Evolutionary conservation across 2,329 filamentous ascomycete species (phyloP).

Genomic region (Aspergillus tamarii): DNA sequence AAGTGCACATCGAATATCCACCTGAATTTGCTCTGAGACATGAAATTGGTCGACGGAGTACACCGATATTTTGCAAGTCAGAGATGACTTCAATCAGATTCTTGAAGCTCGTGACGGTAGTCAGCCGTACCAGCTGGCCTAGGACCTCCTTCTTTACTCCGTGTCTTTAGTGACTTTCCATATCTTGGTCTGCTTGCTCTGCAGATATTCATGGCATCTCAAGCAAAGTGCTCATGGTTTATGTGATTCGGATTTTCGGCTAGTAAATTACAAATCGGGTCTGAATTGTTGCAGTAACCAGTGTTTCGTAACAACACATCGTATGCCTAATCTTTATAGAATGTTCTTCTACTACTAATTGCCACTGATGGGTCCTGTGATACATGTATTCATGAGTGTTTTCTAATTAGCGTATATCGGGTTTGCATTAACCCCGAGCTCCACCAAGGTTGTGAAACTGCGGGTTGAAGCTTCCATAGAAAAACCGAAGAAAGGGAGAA

Average conservation of each 20-base stretch:
- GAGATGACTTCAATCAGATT: slow-evolving; percentile 7
- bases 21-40: slow-evolving; percentile 7
- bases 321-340: not conserved
- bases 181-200: not conserved
- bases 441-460: not conserved
- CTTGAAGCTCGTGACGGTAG: slow-evolving; percentile 9
- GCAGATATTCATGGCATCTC: not conserved
- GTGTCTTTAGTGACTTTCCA: not conserved
- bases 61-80: not conserved
- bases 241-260: not conserved
- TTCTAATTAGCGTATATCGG: not conserved
- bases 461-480: not conserved
- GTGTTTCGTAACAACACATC: not conserved
- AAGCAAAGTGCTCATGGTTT: not conserved
- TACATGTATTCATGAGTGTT: not conserved
- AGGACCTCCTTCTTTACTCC: not conserved
- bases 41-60: slow-evolving; percentile 9
- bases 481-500: not conserved
- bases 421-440: not conserved
- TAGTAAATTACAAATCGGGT: not conserved
- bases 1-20: not conserved
- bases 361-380: not conserved
- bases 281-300: not conserved
- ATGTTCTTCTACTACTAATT: not conserved
- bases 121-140: slow-evolving; percentile 5